These are phyloP conservation scores for Diaporthe aspalathi DNA, from an alignment of 2,329 filamentous ascomycete species.

Conservation along the genomic window DNA sequence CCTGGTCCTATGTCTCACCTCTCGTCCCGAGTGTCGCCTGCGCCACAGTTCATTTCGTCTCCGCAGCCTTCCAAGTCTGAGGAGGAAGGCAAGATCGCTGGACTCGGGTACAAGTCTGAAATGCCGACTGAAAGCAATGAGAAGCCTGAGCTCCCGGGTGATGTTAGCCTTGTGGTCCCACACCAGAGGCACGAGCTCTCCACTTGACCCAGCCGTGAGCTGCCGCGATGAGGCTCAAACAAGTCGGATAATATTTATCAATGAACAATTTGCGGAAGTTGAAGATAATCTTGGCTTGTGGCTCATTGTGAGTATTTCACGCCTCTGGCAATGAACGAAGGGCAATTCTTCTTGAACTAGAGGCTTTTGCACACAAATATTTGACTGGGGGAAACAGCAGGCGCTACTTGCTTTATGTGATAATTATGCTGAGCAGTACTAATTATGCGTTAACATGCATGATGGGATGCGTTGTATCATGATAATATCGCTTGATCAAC, in stretches of 20 bases:
- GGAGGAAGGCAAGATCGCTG: conserved; percentile 15
- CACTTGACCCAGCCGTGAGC: background rate
- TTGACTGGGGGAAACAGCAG: too few relatives aligned
- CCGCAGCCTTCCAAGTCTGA: background rate
- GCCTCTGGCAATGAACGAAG: too few relatives aligned
- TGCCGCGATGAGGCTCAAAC: background rate
- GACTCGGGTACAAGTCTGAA: conserved; percentile 21
- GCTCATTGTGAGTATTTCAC: too few relatives aligned
- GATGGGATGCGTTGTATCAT: too few relatives aligned
- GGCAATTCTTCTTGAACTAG: too few relatives aligned
- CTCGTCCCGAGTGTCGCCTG: background rate
- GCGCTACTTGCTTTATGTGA: too few relatives aligned
- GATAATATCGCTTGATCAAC: too few relatives aligned
- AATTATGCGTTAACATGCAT: too few relatives aligned
- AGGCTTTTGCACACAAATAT: too few relatives aligned
- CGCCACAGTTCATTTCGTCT: background rate
- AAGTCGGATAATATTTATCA: background rate
- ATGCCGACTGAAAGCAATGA: conserved; percentile 5
- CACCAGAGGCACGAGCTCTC: background rate
- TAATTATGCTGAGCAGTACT: too few relatives aligned
- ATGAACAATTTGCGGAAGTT: background rate
- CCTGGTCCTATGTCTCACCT: conserved; percentile 8
- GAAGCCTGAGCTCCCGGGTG: conserved; percentile 21
- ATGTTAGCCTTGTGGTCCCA: background rate
- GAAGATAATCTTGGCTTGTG: too few relatives aligned